Percentiles rank a stretch among this genome's conserved stretches.
Evolutionary conservation across 108 stramenopile species (phyloP).

Genomic region (Skeletonema marinoi): DNA sequence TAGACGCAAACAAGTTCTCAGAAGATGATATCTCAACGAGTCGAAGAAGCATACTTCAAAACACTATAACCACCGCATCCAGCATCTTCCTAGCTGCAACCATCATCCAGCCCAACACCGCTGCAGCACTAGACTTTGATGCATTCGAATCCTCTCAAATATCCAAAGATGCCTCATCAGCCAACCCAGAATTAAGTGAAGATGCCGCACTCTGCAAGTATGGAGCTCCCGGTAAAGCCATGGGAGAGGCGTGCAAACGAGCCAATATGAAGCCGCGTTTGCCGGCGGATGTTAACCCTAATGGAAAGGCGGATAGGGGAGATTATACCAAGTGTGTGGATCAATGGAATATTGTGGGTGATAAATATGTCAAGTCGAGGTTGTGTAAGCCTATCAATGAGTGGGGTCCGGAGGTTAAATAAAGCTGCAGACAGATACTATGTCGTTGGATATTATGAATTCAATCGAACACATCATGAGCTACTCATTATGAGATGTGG

Average conservation of each 20-base stretch:
- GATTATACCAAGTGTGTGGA: conserved; percentile 51
- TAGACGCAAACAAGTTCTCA: too few species aligned
- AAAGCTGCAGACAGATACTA: not conserved
- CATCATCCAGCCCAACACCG: not conserved
- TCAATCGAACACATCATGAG: too few species aligned
- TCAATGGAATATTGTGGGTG: conserved; percentile 8
- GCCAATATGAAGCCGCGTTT: conserved; percentile 45
- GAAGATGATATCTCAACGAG: too few species aligned
- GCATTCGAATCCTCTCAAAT: conserved; percentile 37
- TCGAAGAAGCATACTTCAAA: too few species aligned
- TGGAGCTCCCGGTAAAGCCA: conserved; percentile 48
- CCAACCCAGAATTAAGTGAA: conserved; percentile 30
- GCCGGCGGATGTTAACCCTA: conserved; percentile 37
- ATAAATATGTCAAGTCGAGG: conserved; percentile 26
- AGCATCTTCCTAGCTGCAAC: too few species aligned
- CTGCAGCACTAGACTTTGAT: conserved; percentile 46
- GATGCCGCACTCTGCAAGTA: conserved; percentile 61
- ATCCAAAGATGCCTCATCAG: conserved; percentile 2
- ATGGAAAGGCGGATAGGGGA: conserved; percentile 62
- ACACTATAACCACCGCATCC: too few species aligned
- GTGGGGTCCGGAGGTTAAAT: conserved; percentile 23
- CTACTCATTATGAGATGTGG: too few species aligned
- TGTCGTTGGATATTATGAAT: not conserved
- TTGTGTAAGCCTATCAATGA: conserved; percentile 23
- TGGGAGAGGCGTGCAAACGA: conserved; percentile 58